A percentile compares a stretch with the other conserved stretches of the same genome.
These are phyloP conservation scores for Brasilioporus rufonigricans DNA, from an alignment of 768 basidiomycete species.

Conservation along the genomic window DNA sequence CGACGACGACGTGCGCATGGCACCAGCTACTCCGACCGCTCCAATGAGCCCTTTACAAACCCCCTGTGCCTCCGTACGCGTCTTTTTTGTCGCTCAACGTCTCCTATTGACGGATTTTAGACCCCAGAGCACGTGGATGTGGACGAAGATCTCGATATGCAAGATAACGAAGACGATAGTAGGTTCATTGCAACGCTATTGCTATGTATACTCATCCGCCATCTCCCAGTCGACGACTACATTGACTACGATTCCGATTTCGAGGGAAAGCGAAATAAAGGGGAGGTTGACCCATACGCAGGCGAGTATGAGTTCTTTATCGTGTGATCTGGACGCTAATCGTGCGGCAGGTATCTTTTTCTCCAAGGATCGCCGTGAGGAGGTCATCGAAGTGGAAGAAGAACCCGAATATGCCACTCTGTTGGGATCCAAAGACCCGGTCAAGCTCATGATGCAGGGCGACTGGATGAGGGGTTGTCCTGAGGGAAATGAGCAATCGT, in stretches of 20 bases:
- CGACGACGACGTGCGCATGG: conserved; percentile 53
- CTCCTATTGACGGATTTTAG: conserved; percentile 32
- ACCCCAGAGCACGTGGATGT: conserved; percentile 58
- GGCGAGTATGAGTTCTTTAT: conserved; percentile 41
- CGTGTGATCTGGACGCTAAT: conserved; percentile 5
- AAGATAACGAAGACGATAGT: conserved; percentile 55
- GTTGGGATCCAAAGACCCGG: conserved; percentile 41
- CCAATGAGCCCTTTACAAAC: conserved; percentile 31
- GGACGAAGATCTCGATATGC: conserved; percentile 46
- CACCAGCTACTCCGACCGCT: conserved; percentile 20
- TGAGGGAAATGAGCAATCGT: conserved; percentile 87
- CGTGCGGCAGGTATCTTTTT: conserved; percentile 76
- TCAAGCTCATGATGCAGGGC: conserved; percentile 78
- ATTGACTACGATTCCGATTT: conserved; percentile 84
- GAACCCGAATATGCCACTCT: conserved; percentile 54
- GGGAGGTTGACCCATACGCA: conserved; percentile 85
- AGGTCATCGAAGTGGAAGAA: conserved; percentile 90
- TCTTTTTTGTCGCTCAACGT: background rate
- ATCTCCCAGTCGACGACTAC: conserved; percentile 49
- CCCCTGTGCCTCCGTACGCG: conserved; percentile 24
- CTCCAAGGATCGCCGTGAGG: conserved; percentile 89
- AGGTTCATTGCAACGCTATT: conserved; percentile 4
- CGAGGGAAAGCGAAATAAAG: conserved; percentile 45
- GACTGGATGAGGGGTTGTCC: conserved; percentile 99
- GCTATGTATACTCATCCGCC: conserved; percentile 7